These are phyloP conservation scores for Staphylotrichum tortipilum DNA, from an alignment of 495 filamentous ascomycete genomes.

Conservation along the genomic window DNA sequence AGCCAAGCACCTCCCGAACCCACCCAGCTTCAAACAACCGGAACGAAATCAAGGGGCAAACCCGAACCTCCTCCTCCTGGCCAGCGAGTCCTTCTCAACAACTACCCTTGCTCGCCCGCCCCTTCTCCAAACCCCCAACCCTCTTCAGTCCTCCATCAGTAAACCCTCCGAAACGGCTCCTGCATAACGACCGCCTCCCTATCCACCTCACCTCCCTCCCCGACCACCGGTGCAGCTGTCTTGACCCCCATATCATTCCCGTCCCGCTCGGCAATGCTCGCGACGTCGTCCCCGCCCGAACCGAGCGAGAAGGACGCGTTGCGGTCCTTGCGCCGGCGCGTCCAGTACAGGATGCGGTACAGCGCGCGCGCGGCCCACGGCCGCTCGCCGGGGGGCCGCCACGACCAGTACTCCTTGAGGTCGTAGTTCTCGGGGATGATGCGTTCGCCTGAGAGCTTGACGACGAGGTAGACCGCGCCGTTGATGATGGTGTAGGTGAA, in stretches of 20 bases:
- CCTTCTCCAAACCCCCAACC: too few species aligned
- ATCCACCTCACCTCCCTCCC: too few species aligned
- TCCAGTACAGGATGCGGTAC: constrained; percentile 10
- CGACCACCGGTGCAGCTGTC: not conserved
- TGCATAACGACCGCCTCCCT: not conserved
- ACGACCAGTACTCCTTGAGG: constrained; percentile 67
- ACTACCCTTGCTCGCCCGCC: too few species aligned
- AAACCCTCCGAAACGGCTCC: not conserved
- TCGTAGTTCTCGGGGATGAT: constrained; percentile 65
- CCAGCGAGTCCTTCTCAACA: too few species aligned
- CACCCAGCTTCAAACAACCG: too few species aligned
- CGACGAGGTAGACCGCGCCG: constrained; percentile 46
- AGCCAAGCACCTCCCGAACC: too few species aligned
- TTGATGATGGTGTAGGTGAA: constrained; percentile 66
- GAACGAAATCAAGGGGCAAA: too few species aligned
- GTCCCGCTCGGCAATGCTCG: not conserved
- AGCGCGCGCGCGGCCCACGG: constrained; percentile 27
- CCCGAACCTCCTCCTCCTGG: too few species aligned
- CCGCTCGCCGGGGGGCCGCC: constrained; percentile 34
- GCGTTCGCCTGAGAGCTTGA: constrained; percentile 47
- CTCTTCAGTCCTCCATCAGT: too few species aligned
- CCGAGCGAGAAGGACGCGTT: constrained; percentile 6
- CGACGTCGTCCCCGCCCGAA: constrained; percentile 1
- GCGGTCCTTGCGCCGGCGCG: not conserved
- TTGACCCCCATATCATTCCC: not conserved